Conservation (phyloP, 129 eudicot genomes). For the Chrysanthemum lavandulifolium region DNA sequence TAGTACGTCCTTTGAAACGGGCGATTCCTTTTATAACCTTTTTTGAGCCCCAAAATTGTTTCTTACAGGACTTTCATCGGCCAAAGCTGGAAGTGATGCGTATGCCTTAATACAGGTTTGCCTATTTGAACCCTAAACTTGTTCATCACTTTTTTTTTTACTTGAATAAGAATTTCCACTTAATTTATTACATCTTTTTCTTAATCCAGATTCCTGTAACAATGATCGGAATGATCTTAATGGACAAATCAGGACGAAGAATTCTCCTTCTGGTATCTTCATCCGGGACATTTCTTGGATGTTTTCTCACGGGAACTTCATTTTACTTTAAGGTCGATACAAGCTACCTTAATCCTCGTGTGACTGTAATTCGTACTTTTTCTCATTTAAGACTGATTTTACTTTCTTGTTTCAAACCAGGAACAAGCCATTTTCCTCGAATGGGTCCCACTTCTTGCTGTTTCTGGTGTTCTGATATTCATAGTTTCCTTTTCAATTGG, state of each 20-base stretch:
- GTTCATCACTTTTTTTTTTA: background rate
- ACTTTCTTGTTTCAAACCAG: conserved; percentile 7
- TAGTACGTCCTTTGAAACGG: background rate
- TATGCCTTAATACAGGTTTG: conserved; percentile 78
- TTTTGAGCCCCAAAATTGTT: background rate
- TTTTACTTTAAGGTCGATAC: conserved; percentile 58
- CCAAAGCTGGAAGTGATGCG: conserved; percentile 62
- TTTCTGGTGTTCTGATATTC: conserved; percentile 73
- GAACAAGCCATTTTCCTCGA: conserved; percentile 45
- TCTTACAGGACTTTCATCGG: conserved; percentile 63
- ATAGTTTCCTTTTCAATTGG: conserved; percentile 75
- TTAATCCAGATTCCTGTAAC: conserved; percentile 70
- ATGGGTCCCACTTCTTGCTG: conserved; percentile 76
- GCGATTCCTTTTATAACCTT: background rate
- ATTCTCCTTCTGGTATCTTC: conserved; percentile 83
- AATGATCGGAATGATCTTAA: conserved; percentile 59
- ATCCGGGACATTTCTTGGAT: conserved; percentile 74
- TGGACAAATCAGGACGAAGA: conserved; percentile 90
- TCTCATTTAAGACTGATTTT: too few relatives aligned
- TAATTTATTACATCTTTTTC: background rate
- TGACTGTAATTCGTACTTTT: too few relatives aligned
- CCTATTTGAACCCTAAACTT: background rate
- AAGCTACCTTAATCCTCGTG: conserved; percentile 19
- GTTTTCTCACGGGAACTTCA: conserved; percentile 66
- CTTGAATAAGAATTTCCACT: background rate